Base-by-base conservation (phyloP, 306 rosid genomes). In the Gastrolobium bilobum region DNA sequence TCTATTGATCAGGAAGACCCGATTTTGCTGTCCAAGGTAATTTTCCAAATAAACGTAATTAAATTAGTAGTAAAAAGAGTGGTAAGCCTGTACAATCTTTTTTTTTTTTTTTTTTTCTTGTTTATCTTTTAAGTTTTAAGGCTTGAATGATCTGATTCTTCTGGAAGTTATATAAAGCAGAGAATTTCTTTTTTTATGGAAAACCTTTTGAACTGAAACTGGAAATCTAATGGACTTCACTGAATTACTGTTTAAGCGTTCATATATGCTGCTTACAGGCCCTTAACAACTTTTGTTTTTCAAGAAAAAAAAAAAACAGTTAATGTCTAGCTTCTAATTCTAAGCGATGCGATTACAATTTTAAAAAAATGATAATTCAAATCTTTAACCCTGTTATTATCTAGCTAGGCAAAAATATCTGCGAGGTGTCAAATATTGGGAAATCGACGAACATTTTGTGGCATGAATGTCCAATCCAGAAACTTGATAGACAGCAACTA, bases 391-490 rank as follows among this genome's bases (percentile, higher is more conserved):
- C 47, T 65, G 52, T 61, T 85, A 40, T 74, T 60, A 73, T 85
- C 76, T 86, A 72, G 84, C 68, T 70, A 91, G 98, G 91, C 72
- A 78, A 83, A 50, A 87, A 58, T 71, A 30, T 74, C 62, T 46
- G 30, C 50, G 83, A 70, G 35, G 65, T 85, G 85, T 75, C 91
- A 15, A 82, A 83, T 40, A 78, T 70, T 40, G 92, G 89, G 88
- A 89, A 88, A 50, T 89, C 98, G 4, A 85, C 88, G 33, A 92
- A 94, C 86, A 86, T 94, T 43, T 78, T 84, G 66, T 94, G 97
- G 98, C 98, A 92, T 79, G 88, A 87, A 57, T 38, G 90, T 71
- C 77, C 93, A 2, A 79, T 94, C 56, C 93, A 83, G 80, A 94
- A 91, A 78, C 82, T 9, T 77, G 95, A 94, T 54, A 88, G 97